Base-by-base conservation (phyloP, 2,329 filamentous ascomycete species). In the Neofusicoccum parvum region DNA sequence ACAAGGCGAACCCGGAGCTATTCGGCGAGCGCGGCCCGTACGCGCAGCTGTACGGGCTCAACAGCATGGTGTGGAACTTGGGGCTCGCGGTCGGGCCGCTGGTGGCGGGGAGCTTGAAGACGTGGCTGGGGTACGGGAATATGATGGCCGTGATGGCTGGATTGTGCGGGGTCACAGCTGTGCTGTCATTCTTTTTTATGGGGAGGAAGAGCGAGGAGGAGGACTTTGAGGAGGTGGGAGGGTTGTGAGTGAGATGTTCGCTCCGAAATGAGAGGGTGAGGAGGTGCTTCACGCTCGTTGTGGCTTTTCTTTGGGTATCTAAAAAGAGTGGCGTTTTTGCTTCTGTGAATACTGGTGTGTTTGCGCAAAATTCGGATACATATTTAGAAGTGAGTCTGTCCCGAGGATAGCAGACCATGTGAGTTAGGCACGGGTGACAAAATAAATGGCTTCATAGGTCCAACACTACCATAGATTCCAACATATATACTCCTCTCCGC, bases 31-130 rank as follows among this genome's bases (percentile, higher is more conserved):
- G 83, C 4, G 85, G 85, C 0, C 87, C 87, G 0, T 89, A 89
- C 71, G 87, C 87, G 1, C 88, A 90, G 74, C 79, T 90, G 0
- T 90, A 89, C 72, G 87, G 85, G 2, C 77, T 90, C 66, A 88
- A 86, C 69, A 86, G 83, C n/a, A 83, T 89, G 80, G 81, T 87
- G 0, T 90, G 88, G 73, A 85, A 83, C 66, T 75, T 80, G 0
- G 88, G 88, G 0, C 75, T 90, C 60, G 84, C 87, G 0, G 62
- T 88, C 5, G 88, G 88, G 0, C 88, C 88, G 0, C 72, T 88
- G 14, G 73, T 87, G 58, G 84, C 82, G 7, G 87, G 87, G 0
- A 72, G 71, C 10, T 69, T 88, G 68, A 84, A 81, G 68, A 80
- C 85, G 46, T 72, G 67, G 0, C 78, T 87, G 66, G 85, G 86